A percentile compares a stretch with the other conserved stretches of the same genome.
phyloP scores from a whole-genome alignment of 345 rosid genomes.

The Arabis hirsuta region DNA sequence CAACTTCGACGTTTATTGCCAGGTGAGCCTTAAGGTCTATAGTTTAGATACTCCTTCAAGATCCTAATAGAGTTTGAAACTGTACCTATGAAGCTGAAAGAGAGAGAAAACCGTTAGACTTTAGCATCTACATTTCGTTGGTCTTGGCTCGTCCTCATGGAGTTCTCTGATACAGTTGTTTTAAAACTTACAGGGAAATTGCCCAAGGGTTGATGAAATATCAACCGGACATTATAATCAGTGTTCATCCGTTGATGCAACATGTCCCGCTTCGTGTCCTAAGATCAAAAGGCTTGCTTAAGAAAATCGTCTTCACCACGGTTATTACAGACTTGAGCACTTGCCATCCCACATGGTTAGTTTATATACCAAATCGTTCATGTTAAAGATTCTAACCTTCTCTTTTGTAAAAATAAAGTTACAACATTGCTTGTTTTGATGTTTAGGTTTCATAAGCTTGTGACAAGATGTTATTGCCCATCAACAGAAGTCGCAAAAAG shows the following conservation, averaged over 20 bases:
- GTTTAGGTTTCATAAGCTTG: conserved; percentile 98
- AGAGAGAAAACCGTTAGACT: too few relatives aligned
- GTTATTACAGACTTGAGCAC: conserved; percentile 96
- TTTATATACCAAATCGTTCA: conserved; percentile 16
- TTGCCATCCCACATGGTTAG: conserved; percentile 98
- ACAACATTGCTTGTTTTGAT: conserved; percentile 24
- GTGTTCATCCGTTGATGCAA: conserved; percentile 99
- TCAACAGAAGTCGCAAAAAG: conserved; percentile 86
- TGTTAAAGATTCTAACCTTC: background rate
- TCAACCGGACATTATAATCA: conserved; percentile 91
- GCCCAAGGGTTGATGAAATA: conserved; percentile 98
- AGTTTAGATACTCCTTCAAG: background rate
- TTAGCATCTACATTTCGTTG: background rate
- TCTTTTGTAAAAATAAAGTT: background rate
- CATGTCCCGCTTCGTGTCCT: conserved; percentile 97
- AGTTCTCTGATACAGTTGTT: conserved; percentile 22
- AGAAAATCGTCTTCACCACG: conserved; percentile 92
- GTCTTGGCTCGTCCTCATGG: conserved; percentile 1
- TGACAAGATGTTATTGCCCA: conserved; percentile 98
- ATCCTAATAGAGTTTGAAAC: too few relatives aligned
- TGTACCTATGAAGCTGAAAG: too few relatives aligned
- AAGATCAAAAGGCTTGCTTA: conserved; percentile 82
- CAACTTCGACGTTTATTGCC: conserved; percentile 93
- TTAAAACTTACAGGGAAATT: conserved; percentile 65
- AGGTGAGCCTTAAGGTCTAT: conserved; percentile 58